These are phyloP conservation scores for Ceratobasidium sp. DNA, from an alignment of 1,284 basidiomycete species.

Conservation along the genomic window DNA sequence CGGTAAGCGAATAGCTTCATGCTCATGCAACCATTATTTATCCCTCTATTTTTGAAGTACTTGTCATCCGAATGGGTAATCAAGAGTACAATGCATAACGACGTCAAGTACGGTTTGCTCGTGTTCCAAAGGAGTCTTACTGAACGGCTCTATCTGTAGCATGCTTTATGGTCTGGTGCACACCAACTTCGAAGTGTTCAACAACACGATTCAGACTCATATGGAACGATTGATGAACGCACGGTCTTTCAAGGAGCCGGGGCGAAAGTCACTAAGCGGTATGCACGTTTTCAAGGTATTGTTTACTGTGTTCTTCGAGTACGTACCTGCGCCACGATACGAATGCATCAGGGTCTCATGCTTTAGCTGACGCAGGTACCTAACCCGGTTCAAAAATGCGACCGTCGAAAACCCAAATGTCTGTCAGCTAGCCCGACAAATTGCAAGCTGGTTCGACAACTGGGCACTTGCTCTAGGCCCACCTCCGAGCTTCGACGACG, in stretches of 20 bases:
- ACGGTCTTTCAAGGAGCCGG: conserved; percentile 62
- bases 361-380: conserved; percentile 60
- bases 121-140: background rate
- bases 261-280: conserved; percentile 56
- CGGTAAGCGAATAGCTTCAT: conserved; percentile 59
- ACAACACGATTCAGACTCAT: conserved; percentile 61
- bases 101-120: conserved; percentile 65
- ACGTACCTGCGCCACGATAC: conserved; percentile 50
- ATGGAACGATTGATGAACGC: conserved; percentile 61
- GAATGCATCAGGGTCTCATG: background rate
- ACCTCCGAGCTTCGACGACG: conserved; percentile 59
- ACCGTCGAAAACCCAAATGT: conserved; percentile 64
- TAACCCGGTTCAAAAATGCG: conserved; percentile 73
- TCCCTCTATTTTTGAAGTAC: conserved; percentile 61
- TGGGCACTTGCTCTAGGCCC: conserved; percentile 63
- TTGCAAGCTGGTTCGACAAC: conserved; percentile 62
- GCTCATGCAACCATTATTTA: background rate
- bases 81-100: conserved; percentile 68
- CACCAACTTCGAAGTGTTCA: conserved; percentile 65
- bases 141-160: conserved; percentile 55
- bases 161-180: conserved; percentile 68
- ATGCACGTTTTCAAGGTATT: conserved; percentile 65
- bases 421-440: conserved; percentile 59
- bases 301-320: conserved; percentile 68
- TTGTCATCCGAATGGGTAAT: conserved; percentile 73